Conservation (phyloP, 139 green algal genomes). For the Coccomyxa sp. region DNA sequence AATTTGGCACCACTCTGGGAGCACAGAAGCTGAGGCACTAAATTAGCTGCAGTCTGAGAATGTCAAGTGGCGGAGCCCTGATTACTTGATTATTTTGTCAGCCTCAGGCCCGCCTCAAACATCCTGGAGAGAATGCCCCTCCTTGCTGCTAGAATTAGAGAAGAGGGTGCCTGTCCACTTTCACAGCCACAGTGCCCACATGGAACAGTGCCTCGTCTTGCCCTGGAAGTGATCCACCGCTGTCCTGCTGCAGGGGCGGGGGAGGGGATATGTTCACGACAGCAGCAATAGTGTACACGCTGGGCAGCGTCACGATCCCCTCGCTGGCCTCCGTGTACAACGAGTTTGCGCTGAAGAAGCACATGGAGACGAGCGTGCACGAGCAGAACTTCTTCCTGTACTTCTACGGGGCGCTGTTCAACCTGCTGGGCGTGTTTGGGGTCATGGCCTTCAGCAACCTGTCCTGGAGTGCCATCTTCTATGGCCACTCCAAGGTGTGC, state of each 20-base stretch:
- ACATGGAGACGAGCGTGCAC: constrained; percentile 95
- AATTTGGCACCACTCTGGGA: too few relatives aligned
- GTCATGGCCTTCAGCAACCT: constrained; percentile 14
- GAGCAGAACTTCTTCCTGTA: constrained; percentile 98
- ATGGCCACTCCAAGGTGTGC: constrained; percentile 26
- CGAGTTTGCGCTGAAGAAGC: constrained; percentile 90
- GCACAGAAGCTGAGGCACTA: too few relatives aligned
- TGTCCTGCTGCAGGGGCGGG: neutral
- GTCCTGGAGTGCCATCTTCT: constrained; percentile 46
- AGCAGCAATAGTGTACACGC: constrained; percentile 64
- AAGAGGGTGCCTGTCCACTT: too few relatives aligned
- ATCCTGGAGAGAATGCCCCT: too few relatives aligned
- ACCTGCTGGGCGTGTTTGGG: constrained; percentile 57
- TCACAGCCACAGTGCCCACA: too few relatives aligned
- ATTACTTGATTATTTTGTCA: too few relatives aligned
- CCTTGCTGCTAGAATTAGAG: too few relatives aligned
- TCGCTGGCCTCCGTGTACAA: constrained; percentile 91
- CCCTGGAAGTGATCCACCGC: too few relatives aligned
- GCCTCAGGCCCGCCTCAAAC: too few relatives aligned
- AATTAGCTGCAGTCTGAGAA: too few relatives aligned
- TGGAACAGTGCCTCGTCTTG: too few relatives aligned
- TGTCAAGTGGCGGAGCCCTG: too few relatives aligned
- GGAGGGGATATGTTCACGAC: constrained; percentile 20
- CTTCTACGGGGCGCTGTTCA: constrained; percentile 88
- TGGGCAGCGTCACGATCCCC: constrained; percentile 83